Evolutionary conservation across 2,329 filamentous ascomycete species (phyloP), one percentile per base, ranked within the genome.

Genomic region (Phyllosticta paracitricarpa): DNA sequence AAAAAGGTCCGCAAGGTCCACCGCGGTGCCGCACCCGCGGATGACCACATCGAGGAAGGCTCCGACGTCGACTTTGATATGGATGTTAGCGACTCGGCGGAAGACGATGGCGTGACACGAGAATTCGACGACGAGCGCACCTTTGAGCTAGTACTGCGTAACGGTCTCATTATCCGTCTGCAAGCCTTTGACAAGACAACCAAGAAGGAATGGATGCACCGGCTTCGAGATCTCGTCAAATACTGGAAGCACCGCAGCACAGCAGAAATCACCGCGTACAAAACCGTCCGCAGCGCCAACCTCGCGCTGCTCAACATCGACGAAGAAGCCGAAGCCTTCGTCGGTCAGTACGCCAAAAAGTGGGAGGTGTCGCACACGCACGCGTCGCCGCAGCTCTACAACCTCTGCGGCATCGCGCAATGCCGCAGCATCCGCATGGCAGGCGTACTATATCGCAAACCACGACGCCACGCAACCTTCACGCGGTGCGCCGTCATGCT

Each of bases 321-420:
- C 67, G 85, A 88, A 68, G 82, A 84, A 65, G 78, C 81, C 65
- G 85, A 88, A 71, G 84, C 85, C 0, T 73, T 81, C 53, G 72
- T 88, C n/a, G 85, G 85, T 9, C 84, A 87, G 67, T 87, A 84
- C 67, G 84, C 84, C 0, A 76, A 79, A 65, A 87, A 88, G 67
- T 88, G 85, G 85, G 85, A 88, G 69, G 84, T 88, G 24, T 82
- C 78, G 17, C 80, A 84, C 64, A 82, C 84, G 1, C 81, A 81
- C 65, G 83, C 85, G n/a, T 85, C 81, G 1, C 81, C 85, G 1
- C 74, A 82, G 51, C 72, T 88, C n/a, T 87, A 86, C 75, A 85
- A 88, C 69, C 80, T 88, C 74, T 88, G 85, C 69, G 80, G 82
- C n/a, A 80, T 88, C 24, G 79, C 82, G 10, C 79, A 78, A 48